Percentiles rank a stretch among this genome's conserved stretches.
phyloP scores from a whole-genome alignment of 2,329 filamentous ascomycete species.

The Diaporthe sp. region DNA sequence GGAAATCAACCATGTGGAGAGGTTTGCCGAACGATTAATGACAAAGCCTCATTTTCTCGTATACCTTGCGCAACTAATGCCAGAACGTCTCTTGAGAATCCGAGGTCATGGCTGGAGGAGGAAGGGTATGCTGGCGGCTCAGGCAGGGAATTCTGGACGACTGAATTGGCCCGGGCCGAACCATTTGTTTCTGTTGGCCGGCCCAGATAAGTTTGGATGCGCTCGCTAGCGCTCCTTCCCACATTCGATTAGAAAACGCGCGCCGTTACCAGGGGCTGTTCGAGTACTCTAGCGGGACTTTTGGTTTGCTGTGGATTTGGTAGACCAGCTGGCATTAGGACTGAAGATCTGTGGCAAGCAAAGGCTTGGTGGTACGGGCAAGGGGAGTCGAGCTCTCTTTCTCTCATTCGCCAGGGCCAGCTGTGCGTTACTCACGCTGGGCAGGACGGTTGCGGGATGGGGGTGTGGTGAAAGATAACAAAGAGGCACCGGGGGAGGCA shows the following conservation, averaged over 20 bases:
- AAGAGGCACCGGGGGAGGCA: neutral
- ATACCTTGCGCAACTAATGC: constrained; percentile 19
- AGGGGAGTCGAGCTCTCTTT: constrained; percentile 10
- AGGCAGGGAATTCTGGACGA: neutral
- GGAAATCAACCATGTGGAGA: constrained; percentile 21
- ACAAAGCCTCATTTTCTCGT: constrained; percentile 41
- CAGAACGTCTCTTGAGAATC: neutral
- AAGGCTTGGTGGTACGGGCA: constrained; percentile 6
- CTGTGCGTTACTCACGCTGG: constrained; percentile 9
- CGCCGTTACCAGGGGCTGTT: neutral
- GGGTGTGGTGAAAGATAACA: constrained; percentile 5
- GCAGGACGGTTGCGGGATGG: neutral
- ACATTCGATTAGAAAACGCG: constrained; percentile 5
- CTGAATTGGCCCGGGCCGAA: neutral
- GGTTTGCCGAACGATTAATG: constrained; percentile 20
- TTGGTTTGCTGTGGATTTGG: constrained; percentile 24
- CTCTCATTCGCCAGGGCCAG: neutral
- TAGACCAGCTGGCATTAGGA: constrained; percentile 14
- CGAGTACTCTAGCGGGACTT: constrained; percentile 27
- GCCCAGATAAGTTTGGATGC: constrained; percentile 23
- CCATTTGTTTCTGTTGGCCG: constrained; percentile 22
- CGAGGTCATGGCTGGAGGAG: neutral
- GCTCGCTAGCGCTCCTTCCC: neutral
- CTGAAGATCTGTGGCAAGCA: constrained; percentile 2
- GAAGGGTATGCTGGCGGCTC: neutral